A percentile compares a stretch with the other conserved stretches of the same genome.
Evolutionary conservation across 2,329 filamentous ascomycete species (phyloP).

Genomic region (Hypoxylon sp.): DNA sequence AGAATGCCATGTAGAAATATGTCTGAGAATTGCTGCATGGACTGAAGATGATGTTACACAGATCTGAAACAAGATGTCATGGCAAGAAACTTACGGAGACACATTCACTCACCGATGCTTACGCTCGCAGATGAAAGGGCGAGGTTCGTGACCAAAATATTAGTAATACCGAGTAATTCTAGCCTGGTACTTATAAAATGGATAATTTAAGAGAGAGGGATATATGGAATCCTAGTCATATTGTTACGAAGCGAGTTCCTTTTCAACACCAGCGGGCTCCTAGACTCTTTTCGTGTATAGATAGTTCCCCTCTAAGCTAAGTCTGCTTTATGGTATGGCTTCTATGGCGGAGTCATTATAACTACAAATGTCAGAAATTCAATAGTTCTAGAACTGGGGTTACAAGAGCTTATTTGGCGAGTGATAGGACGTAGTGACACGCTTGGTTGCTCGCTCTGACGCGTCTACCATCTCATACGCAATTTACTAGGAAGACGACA

Average conservation of each 20-base stretch:
- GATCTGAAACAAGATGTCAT: not conserved
- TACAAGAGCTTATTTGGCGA: not conserved
- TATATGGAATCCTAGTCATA: not conserved
- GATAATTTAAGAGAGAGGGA: not conserved
- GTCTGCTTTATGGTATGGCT: not conserved
- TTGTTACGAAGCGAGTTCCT: not conserved
- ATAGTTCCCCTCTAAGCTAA: not conserved
- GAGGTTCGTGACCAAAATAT: not conserved
- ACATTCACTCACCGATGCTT: not conserved
- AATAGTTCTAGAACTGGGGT: not conserved
- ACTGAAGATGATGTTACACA: not conserved
- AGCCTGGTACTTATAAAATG: not conserved
- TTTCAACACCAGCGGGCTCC: not conserved
- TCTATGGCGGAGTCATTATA: not conserved
- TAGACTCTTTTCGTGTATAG: not conserved
- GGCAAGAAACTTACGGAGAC: not conserved
- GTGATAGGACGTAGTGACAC: not conserved
- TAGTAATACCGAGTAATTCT: not conserved
- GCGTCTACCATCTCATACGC: not conserved
- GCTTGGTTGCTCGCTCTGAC: not conserved
- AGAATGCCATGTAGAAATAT: not conserved
- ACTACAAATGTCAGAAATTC: not conserved
- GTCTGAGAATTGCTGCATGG: not conserved
- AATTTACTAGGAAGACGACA: not conserved
- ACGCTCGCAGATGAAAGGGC: not conserved